Base-by-base conservation (phyloP, 495 filamentous ascomycete species). In the Hypoxylon trugodes region DNA sequence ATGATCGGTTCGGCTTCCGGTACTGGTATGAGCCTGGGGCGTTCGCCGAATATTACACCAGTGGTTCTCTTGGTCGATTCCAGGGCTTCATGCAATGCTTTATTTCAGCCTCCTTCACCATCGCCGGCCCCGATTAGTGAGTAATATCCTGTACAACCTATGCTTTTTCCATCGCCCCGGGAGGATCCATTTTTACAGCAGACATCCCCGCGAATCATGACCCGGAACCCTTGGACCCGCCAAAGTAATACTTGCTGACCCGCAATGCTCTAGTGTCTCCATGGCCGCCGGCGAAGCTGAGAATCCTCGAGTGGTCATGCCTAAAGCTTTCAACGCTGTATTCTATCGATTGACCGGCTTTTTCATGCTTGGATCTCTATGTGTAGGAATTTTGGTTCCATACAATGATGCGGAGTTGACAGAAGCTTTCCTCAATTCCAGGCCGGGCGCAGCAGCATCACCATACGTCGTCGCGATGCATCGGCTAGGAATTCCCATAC, bases 381-480 rank as follows among this genome's bases (percentile, higher is more conserved):
- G 81, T 25, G 81, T 88, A 12, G 87, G 87, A 4, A 83, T 88
- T 53, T 70, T 87, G 12, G 84, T 89, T 4, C 85, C 85, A 0
- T 79, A 85, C 65, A 64, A 70, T 54, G 76, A 76, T 45, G 40
- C 69, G 9, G 80, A 75, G 8, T 72, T 89, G 71, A 74, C 68
- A 8, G 69, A 71, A 37, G 85, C 84, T 1, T 85, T 82, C 56
- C 56, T 72, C 6, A 73, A 77, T 16, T 77, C 75, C 41, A 62
- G 60, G 18, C 63, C 84, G 1, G 83, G 84, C 15, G 89, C 89
- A 1, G 88, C 89, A 22, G 82, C 86, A 15, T 89, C 85, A 19
- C 89, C 89, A 0, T 91, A 91, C 71, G 89, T 92, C 16, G 82
- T 93, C 61, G 86, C 88, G 0, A 92, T 93, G 89, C 81, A 87